Evolutionary conservation across 257 asterid species (phyloP).

Genomic region (Fraxinus cuspidata): DNA sequence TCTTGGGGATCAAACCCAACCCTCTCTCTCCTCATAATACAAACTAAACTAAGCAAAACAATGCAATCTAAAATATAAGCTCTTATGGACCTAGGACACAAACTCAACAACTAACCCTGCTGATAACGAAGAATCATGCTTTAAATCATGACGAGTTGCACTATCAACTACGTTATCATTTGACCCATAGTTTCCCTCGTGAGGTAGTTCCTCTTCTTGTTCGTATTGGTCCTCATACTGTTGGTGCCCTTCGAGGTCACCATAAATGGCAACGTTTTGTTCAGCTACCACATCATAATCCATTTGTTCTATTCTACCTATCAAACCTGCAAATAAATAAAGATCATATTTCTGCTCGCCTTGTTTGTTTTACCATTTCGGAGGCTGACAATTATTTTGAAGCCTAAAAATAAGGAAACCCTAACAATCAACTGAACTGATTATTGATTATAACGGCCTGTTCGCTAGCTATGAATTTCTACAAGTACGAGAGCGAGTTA

Average conservation of each 20-base stretch:
- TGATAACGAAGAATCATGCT: slow-evolving; percentile 91
- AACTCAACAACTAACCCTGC: slow-evolving; percentile 97
- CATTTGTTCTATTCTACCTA: slow-evolving; percentile 74
- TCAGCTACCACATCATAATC: slow-evolving; percentile 83
- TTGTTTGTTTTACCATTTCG: slow-evolving; percentile 36
- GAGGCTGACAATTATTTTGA: slow-evolving; percentile 20
- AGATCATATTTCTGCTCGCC: slow-evolving; percentile 41
- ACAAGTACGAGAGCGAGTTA: background rate
- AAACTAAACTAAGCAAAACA: slow-evolving; percentile 44
- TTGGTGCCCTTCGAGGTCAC: slow-evolving; percentile 52
- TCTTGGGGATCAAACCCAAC: slow-evolving; percentile 50
- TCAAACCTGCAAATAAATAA: slow-evolving; percentile 59
- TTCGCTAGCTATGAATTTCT: slow-evolving; percentile 3
- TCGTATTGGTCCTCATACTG: slow-evolving; percentile 70
- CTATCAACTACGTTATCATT: slow-evolving; percentile 78
- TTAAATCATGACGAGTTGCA: slow-evolving; percentile 60
- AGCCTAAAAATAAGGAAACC: slow-evolving; percentile 17
- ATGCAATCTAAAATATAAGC: slow-evolving; percentile 36
- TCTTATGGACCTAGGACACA: slow-evolving; percentile 47
- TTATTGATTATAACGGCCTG: background rate
- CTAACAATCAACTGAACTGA: slow-evolving; percentile 21
- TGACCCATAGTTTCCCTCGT: slow-evolving; percentile 52
- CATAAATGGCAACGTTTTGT: slow-evolving; percentile 65
- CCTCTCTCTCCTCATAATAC: slow-evolving; percentile 45
- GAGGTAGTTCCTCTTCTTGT: slow-evolving; percentile 42